Evolutionary conservation across 768 basidiomycete species (phyloP).

Genomic region (Nidularia sp.): DNA sequence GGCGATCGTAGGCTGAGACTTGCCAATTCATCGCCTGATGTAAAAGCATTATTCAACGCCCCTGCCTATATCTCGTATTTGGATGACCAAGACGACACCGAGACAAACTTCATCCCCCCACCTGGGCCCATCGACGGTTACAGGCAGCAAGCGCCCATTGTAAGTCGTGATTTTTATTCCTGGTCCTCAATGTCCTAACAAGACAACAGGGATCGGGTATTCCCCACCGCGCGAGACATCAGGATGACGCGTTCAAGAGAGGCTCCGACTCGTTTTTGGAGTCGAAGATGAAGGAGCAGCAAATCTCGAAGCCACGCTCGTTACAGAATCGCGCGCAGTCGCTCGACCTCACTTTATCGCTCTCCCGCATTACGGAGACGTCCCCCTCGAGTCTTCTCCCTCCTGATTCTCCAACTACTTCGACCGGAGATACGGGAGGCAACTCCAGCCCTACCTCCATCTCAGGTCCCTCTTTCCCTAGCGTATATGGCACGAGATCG

Average conservation of each 20-base stretch:
- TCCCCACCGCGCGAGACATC: slow-evolving; percentile 60
- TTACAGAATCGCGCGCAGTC: slow-evolving; percentile 86
- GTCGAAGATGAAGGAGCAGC: slow-evolving; percentile 74
- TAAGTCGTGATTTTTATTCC: slow-evolving; percentile 29
- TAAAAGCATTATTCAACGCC: slow-evolving; percentile 91
- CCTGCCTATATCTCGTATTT: slow-evolving; percentile 80
- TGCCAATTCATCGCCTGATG: slow-evolving; percentile 89
- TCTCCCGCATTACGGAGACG: slow-evolving; percentile 74
- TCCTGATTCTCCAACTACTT: slow-evolving; percentile 80
- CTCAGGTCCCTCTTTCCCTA: slow-evolving; percentile 79
- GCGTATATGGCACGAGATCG: slow-evolving; percentile 71
- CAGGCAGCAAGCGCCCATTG: slow-evolving; percentile 74
- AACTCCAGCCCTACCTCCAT: slow-evolving; percentile 78
- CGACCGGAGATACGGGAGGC: slow-evolving; percentile 68
- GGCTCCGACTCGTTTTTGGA: slow-evolving; percentile 83
- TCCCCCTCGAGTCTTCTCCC: slow-evolving; percentile 48
- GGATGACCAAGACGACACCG: slow-evolving; percentile 66
- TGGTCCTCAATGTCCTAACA: slow-evolving; percentile 8
- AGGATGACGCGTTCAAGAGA: slow-evolving; percentile 75
- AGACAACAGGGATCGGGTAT: slow-evolving; percentile 71
- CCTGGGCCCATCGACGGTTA: slow-evolving; percentile 65
- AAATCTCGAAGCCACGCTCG: slow-evolving; percentile 71
- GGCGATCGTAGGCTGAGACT: slow-evolving; percentile 74
- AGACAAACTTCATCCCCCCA: slow-evolving; percentile 45
- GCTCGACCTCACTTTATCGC: slow-evolving; percentile 80